These are phyloP conservation scores for Verticillium isaacii DNA, from an alignment of 2,329 filamentous ascomycete species.

Conservation along the genomic window DNA sequence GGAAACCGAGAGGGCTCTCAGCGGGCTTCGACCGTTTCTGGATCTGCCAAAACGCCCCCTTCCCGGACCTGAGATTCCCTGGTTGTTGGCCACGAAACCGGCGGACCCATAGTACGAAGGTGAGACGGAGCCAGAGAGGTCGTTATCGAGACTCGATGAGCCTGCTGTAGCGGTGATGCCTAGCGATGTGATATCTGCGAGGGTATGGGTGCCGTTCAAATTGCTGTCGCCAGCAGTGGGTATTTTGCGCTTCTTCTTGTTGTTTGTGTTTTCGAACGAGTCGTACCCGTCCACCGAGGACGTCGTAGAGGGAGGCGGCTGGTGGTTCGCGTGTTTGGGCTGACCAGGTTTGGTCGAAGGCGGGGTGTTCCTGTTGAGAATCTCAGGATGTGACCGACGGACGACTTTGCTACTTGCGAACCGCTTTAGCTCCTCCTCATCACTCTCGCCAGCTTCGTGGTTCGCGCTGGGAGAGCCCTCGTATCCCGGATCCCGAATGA, in stretches of 20 bases:
- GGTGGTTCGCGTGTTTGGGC: conserved; percentile 38
- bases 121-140: conserved; percentile 22
- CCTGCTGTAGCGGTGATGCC: conserved; percentile 9
- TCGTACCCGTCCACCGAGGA: conserved; percentile 86
- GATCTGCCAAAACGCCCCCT: conserved; percentile 76
- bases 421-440: conserved; percentile 49
- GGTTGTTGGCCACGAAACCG: conserved; percentile 42
- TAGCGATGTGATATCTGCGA: conserved; percentile 24
- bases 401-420: conserved; percentile 33
- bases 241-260: conserved; percentile 99
- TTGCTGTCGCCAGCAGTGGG: conserved; percentile 72
- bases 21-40: conserved; percentile 55
- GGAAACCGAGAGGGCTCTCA: conserved; percentile 47
- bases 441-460: conserved; percentile 53
- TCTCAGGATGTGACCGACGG: conserved; percentile 42
- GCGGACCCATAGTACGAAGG: conserved; percentile 36
- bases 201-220: conserved; percentile 29
- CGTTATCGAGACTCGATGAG: conserved; percentile 24
- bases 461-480: conserved; percentile 14
- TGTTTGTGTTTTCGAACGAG: conserved; percentile 96
- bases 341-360: conserved; percentile 39
- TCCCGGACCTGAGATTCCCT: conserved; percentile 72
- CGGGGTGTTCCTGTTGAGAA: conserved; percentile 35
- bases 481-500: conserved; percentile 14
- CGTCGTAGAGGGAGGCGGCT: conserved; percentile 62